phyloP scores from a whole-genome alignment of 2,329 filamentous ascomycete species.

The Chaetomium globosum region DNA sequence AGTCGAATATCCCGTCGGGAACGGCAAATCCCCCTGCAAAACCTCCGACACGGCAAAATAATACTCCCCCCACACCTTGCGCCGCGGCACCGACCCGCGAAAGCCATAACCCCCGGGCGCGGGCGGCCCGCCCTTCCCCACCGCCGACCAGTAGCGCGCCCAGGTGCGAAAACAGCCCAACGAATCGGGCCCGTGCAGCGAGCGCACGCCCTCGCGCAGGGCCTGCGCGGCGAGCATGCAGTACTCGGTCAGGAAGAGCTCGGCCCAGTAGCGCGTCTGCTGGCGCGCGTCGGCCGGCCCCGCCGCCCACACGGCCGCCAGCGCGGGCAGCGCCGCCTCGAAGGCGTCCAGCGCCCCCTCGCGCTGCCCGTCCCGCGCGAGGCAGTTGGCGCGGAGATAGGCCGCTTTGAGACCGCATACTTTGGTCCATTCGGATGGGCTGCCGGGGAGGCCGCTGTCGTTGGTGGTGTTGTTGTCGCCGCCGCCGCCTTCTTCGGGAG shows the following conservation, averaged over 20 bases:
- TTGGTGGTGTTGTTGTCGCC: conserved; percentile 28
- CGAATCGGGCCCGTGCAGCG: conserved; percentile 56
- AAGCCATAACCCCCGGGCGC: conserved; percentile 60
- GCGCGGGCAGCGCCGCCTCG: conserved; percentile 64
- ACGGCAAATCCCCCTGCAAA: conserved; percentile 66
- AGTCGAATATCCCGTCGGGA: conserved; percentile 51
- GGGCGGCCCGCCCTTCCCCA: background rate
- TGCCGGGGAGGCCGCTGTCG: conserved; percentile 36
- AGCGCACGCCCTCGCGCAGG: conserved; percentile 54
- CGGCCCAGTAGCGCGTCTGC: conserved; percentile 76
- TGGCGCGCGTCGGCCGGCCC: conserved; percentile 52
- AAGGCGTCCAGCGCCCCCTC: conserved; percentile 68
- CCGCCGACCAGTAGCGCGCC: conserved; percentile 66
- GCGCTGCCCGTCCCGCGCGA: conserved; percentile 53
- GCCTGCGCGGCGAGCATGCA: conserved; percentile 69
- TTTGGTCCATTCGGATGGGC: conserved; percentile 72
- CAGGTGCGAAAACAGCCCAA: conserved; percentile 66
- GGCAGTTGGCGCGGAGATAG: conserved; percentile 72
- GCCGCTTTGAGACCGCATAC: conserved; percentile 78
- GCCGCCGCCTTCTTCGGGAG: conserved; percentile 56
- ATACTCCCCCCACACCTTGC: conserved; percentile 81
- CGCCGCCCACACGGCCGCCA: conserved; percentile 57
- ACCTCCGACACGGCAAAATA: conserved; percentile 79
- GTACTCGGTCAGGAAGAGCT: conserved; percentile 73
- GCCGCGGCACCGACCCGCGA: conserved; percentile 61